Conservation (phyloP, 768 basidiomycete genomes). For the Vararia minispora region DNA sequence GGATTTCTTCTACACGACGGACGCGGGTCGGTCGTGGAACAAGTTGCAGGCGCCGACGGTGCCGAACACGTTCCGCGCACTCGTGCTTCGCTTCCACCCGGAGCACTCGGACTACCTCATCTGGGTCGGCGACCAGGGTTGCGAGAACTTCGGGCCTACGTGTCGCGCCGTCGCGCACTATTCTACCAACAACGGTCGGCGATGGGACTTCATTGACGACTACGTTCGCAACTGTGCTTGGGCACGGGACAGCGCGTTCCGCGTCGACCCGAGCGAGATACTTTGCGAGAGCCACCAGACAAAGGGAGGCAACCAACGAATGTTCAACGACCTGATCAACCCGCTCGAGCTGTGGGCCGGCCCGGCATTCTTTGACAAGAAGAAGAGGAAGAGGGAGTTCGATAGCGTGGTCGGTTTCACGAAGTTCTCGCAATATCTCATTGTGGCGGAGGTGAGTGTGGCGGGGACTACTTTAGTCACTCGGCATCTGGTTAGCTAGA, state of each 20-base stretch:
- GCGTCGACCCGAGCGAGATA: conserved; percentile 79
- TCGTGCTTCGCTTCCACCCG: conserved; percentile 83
- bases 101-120: conserved; percentile 67
- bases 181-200: conserved; percentile 63
- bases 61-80: conserved; percentile 71
- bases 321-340: conserved; percentile 39
- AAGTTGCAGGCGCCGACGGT: conserved; percentile 42
- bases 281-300: conserved; percentile 81
- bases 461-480: not conserved
- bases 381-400: conserved; percentile 71
- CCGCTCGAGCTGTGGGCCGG: conserved; percentile 76
- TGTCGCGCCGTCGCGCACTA: conserved; percentile 75
- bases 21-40: conserved; percentile 70
- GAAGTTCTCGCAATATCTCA: conserved; percentile 92
- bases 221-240: conserved; percentile 91
- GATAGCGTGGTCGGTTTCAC: conserved; percentile 88
- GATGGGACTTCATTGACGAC: conserved; percentile 66
- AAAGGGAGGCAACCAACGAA: conserved; percentile 71
- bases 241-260: conserved; percentile 71
- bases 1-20: conserved; percentile 70
- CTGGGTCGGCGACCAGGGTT: conserved; percentile 76
- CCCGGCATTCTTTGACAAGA: conserved; percentile 54
- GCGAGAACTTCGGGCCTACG: conserved; percentile 31
- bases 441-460: conserved; percentile 78
- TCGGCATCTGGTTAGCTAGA: no score